A percentile compares a stretch with the other conserved stretches of the same genome.
These are phyloP conservation scores for Solanum chmielewskii DNA, from an alignment of 257 asterid species.

Conservation along the genomic window DNA sequence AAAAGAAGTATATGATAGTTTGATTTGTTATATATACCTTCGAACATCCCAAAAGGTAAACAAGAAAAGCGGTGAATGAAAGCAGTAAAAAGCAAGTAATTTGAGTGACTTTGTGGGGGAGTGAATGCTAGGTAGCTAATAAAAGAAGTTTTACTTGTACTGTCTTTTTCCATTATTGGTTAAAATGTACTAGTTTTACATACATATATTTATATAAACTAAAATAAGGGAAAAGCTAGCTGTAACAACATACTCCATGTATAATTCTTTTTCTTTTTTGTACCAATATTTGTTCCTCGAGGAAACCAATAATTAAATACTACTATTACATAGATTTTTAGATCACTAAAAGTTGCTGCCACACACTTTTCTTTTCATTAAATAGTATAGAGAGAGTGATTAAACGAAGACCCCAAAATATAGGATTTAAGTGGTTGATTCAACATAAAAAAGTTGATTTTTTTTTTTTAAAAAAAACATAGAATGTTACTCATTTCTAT, in stretches of 20 bases:
- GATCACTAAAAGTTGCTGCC: not conserved
- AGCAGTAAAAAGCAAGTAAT: not conserved
- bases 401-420: not conserved
- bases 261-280: not conserved
- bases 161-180: conserved; percentile 12
- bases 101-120: conserved; percentile 1
- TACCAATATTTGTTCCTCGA: not conserved
- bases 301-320: not conserved
- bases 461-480: not conserved
- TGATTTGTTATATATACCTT: not conserved
- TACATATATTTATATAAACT: not conserved
- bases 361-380: not conserved
- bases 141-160: conserved; percentile 9
- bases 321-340: not conserved
- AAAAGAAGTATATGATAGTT: not conserved
- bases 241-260: conserved; percentile 6
- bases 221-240: not conserved
- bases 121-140: conserved; percentile 2
- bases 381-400: not conserved
- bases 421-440: not conserved
- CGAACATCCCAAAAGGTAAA: not conserved
- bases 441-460: not conserved
- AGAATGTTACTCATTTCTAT: not conserved
- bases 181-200: not conserved
- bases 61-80: not conserved